A percentile compares a stretch with the other conserved stretches of the same genome.
These are phyloP conservation scores for Dipteronia dyeriana DNA, from an alignment of 345 rosid genomes.

Conservation along the genomic window DNA sequence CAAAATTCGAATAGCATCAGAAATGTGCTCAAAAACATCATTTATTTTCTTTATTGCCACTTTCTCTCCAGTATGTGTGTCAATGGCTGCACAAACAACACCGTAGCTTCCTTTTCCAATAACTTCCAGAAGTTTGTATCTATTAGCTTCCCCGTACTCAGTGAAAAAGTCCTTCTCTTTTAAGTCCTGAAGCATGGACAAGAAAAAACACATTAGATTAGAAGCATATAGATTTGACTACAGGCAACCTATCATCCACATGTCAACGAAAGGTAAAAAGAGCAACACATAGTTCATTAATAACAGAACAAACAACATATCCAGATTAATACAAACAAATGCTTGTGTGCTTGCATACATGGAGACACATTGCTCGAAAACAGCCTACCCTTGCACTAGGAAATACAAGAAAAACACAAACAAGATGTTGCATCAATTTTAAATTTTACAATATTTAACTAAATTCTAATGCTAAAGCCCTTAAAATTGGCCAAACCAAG, in stretches of 20 bases:
- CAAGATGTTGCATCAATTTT: background rate
- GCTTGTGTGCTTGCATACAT: background rate
- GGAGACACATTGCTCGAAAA: background rate
- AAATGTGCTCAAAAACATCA: constrained; percentile 83
- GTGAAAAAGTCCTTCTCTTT: constrained; percentile 89
- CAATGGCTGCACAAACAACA: constrained; percentile 95
- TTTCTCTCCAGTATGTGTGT: constrained; percentile 90
- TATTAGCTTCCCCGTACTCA: constrained; percentile 94
- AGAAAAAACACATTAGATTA: constrained; percentile 1
- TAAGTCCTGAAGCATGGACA: constrained; percentile 42
- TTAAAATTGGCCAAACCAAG: background rate
- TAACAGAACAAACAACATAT: no score
- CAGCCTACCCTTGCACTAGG: background rate
- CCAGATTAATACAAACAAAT: background rate
- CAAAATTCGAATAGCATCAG: constrained; percentile 85
- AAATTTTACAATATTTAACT: background rate
- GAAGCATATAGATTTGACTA: background rate
- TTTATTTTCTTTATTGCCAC: constrained; percentile 94
- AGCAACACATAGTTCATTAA: background rate
- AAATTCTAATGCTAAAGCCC: background rate
- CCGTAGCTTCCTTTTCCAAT: constrained; percentile 99
- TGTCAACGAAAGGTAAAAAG: no score
- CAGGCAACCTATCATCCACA: no score
- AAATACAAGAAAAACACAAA: background rate
- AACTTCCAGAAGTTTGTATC: constrained; percentile 82